A percentile compares a stretch with the other conserved stretches of the same genome.
phyloP scores from a whole-genome alignment of 169 alveolate species.

The Babesia ovata region DNA sequence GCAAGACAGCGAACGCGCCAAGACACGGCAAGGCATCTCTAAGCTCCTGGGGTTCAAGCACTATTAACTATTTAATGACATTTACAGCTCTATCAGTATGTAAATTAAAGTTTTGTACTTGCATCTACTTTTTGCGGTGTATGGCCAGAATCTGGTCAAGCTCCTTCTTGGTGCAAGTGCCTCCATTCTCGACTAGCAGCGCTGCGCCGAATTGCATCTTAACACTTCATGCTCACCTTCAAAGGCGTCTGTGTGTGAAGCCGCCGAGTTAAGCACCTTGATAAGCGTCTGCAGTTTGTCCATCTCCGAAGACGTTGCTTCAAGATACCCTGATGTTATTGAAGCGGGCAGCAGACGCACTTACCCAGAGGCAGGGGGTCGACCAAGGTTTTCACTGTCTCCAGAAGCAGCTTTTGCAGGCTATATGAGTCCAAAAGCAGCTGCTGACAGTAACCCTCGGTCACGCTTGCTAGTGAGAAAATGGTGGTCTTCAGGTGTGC shows the following conservation, averaged over 20 bases:
- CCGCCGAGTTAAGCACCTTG: slow-evolving; percentile 51
- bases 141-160: slow-evolving; percentile 42
- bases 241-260: slow-evolving; percentile 13
- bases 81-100: not conserved
- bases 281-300: slow-evolving; percentile 54
- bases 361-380: slow-evolving; percentile 57
- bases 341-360: not conserved
- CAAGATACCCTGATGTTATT: slow-evolving; percentile 21
- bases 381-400: slow-evolving; percentile 19
- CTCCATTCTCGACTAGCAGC: slow-evolving; percentile 56
- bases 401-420: slow-evolving; percentile 57
- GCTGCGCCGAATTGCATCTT: not conserved
- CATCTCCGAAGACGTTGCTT: slow-evolving; percentile 41
- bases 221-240: slow-evolving; percentile 18
- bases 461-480: slow-evolving; percentile 61
- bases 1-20: slow-evolving; percentile 36
- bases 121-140: slow-evolving; percentile 13
- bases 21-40: slow-evolving; percentile 37
- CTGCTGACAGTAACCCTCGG: slow-evolving; percentile 71
- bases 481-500: slow-evolving; percentile 66
- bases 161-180: slow-evolving; percentile 61
- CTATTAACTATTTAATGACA: not conserved
- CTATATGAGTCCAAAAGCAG: slow-evolving; percentile 70
- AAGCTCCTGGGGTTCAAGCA: slow-evolving; percentile 66
- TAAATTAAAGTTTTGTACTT: not conserved